A percentile compares a stretch with the other conserved stretches of the same genome.
phyloP scores from a whole-genome alignment of 2,329 filamentous ascomycete species.

The Periconia sp. region DNA sequence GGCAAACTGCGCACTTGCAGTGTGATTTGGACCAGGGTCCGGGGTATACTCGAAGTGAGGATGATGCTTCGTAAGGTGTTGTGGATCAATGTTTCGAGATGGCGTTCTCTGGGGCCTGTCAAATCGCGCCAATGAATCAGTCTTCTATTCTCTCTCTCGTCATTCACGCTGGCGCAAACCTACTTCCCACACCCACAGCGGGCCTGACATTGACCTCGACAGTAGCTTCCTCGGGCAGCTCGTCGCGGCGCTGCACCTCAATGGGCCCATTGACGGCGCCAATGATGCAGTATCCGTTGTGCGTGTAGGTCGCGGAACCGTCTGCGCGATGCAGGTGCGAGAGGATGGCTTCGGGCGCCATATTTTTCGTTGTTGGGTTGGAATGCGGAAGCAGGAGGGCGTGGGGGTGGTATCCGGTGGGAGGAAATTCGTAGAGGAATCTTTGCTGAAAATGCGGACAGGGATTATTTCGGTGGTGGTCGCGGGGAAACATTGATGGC shows the following conservation, averaged over 20 bases:
- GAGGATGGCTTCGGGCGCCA: conserved; percentile 33
- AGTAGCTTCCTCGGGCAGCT: conserved; percentile 86
- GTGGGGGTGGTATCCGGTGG: too few species aligned
- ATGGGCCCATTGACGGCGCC: conserved; percentile 90
- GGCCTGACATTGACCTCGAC: conserved; percentile 90
- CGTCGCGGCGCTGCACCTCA: conserved; percentile 84
- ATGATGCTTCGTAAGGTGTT: conserved; percentile 73
- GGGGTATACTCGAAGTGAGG: conserved; percentile 72
- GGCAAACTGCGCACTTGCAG: conserved; percentile 75
- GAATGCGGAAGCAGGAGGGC: too few species aligned
- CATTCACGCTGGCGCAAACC: conserved; percentile 23
- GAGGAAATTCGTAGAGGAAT: too few species aligned
- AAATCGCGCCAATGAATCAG: not conserved
- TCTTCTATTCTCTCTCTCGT: too few species aligned
- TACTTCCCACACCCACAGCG: conserved; percentile 79
- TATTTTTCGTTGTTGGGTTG: conserved; percentile 1
- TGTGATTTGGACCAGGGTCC: conserved; percentile 77
- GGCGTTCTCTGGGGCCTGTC: conserved; percentile 57
- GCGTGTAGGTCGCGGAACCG: conserved; percentile 76
- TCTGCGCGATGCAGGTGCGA: conserved; percentile 67
- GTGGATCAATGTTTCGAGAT: conserved; percentile 77
- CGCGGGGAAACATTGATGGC: not conserved
- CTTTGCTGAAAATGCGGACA: conserved; percentile 4
- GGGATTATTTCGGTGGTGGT: not conserved
- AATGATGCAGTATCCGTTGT: conserved; percentile 76